These are phyloP conservation scores for Takakia lepidozioides DNA, from an alignment of 225 moss, liverwort and hornwort genomes.

Conservation along the genomic window DNA sequence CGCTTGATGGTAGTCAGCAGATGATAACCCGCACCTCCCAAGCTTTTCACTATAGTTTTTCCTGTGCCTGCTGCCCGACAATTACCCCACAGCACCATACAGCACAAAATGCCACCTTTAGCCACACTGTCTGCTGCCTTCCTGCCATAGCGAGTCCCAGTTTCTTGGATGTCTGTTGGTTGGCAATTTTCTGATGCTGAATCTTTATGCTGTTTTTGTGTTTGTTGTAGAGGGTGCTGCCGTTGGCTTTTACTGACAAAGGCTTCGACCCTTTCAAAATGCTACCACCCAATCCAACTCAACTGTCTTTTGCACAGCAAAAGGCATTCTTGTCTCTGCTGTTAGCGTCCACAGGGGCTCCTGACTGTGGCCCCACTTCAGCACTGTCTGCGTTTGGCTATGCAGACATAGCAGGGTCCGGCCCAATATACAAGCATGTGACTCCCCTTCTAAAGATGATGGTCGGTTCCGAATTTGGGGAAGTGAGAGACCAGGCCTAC, in stretches of 20 bases:
- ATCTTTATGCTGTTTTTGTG: no score
- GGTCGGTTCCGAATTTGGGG: conserved; percentile 33
- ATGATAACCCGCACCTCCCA: no score
- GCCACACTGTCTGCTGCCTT: no score
- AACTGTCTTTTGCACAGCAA: conserved; percentile 58
- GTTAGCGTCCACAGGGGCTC: conserved; percentile 48
- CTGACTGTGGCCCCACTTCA: conserved; percentile 34
- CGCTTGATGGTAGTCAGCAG: no score
- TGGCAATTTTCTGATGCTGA: no score
- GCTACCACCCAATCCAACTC: conserved; percentile 54
- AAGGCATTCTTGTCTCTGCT: conserved; percentile 72
- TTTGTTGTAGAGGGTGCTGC: conserved; percentile 66
- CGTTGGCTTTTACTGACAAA: conserved; percentile 78
- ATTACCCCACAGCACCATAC: no score
- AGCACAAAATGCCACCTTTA: no score
- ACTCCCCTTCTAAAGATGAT: conserved; percentile 66
- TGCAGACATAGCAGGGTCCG: no score
- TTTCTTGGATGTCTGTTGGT: no score
- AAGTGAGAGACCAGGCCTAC: conserved; percentile 47
- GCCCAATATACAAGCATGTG: conserved; percentile 60
- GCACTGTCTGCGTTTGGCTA: conserved; percentile 33
- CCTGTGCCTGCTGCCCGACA: no score
- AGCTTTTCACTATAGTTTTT: no score
- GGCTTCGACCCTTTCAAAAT: conserved; percentile 93
- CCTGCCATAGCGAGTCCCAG: no score